These are phyloP conservation scores for Haplosporangium sp. DNA, from an alignment of 371 early-diverging fungal genomes.

Conservation along the genomic window DNA sequence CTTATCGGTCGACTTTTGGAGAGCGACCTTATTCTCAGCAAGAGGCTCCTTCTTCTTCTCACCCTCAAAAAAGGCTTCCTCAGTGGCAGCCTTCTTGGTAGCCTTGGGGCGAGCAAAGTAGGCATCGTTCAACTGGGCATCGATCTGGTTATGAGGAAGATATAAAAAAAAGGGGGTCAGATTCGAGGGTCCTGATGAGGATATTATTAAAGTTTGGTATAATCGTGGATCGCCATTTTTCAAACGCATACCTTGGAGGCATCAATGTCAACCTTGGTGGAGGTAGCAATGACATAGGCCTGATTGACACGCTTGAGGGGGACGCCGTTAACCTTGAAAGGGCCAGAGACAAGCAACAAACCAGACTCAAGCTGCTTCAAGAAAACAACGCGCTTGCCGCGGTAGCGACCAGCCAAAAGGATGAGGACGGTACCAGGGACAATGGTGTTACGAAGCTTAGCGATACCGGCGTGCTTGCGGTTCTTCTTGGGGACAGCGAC, in stretches of 20 bases:
- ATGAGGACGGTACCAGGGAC: slow-evolving; percentile 98
- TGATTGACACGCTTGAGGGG: slow-evolving; percentile 98
- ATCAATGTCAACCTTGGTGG: slow-evolving; percentile 94
- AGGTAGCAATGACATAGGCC: slow-evolving; percentile 98
- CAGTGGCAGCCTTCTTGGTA: slow-evolving; percentile 77
- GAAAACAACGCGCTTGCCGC: slow-evolving; percentile 98
- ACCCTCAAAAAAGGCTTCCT: slow-evolving; percentile 91
- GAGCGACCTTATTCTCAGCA: slow-evolving; percentile 72
- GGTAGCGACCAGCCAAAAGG: slow-evolving; percentile 96
- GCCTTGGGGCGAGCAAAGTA: slow-evolving; percentile 90
- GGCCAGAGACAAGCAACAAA: slow-evolving; percentile 96
- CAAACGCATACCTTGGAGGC: slow-evolving; percentile 68
- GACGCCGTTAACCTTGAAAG: slow-evolving; percentile 98
- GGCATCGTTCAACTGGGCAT: slow-evolving; percentile 90
- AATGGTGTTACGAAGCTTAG: slow-evolving; percentile 89
- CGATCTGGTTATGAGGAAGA: slow-evolving; percentile 54
- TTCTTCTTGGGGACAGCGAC: slow-evolving; percentile 79
- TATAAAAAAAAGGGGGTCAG: background rate
- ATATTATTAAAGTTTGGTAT: too few species aligned
- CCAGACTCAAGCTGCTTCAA: slow-evolving; percentile 96
- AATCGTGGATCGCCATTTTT: background rate
- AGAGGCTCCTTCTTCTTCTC: slow-evolving; percentile 73
- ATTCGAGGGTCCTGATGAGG: too few species aligned
- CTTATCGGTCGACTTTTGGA: slow-evolving; percentile 90
- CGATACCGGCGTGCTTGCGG: slow-evolving; percentile 84